Evolutionary conservation across 2,329 filamentous ascomycete genomes (phyloP).

Genomic region (Alternaria atra): DNA sequence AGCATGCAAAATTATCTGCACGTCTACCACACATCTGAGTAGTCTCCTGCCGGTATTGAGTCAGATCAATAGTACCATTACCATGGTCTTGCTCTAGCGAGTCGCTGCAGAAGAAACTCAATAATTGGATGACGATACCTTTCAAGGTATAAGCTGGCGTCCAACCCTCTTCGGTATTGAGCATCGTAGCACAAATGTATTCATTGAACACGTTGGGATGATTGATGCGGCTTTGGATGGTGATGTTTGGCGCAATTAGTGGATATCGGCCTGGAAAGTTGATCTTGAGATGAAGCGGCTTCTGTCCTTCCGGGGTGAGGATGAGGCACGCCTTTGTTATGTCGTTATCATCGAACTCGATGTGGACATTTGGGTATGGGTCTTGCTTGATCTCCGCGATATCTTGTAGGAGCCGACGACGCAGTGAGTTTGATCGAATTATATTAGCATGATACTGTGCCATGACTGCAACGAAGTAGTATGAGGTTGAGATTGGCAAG

Average conservation of each 20-base stretch:
- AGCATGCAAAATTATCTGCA: not conserved
- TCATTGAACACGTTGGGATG: slow-evolving; percentile 58
- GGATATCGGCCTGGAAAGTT: slow-evolving; percentile 52
- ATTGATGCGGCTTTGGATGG: slow-evolving; percentile 53
- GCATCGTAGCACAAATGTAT: slow-evolving; percentile 60
- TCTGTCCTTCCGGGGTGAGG: slow-evolving; percentile 53
- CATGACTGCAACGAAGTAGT: not conserved
- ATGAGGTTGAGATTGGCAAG: not conserved
- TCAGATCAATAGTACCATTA: slow-evolving; percentile 36
- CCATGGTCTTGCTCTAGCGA: slow-evolving; percentile 54
- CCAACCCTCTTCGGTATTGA: slow-evolving; percentile 55
- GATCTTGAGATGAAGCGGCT: slow-evolving; percentile 57
- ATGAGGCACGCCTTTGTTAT: slow-evolving; percentile 55
- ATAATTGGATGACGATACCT: slow-evolving; percentile 60
- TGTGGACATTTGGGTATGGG: slow-evolving; percentile 59
- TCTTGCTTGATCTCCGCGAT: slow-evolving; percentile 57
- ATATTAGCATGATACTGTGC: not conserved
- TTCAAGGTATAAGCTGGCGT: slow-evolving; percentile 63
- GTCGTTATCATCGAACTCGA: slow-evolving; percentile 52
- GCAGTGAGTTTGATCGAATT: slow-evolving; percentile 12
- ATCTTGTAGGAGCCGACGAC: slow-evolving; percentile 52
- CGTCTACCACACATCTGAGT: not conserved
- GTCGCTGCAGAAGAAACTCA: slow-evolving; percentile 63
- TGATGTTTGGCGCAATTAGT: slow-evolving; percentile 51
- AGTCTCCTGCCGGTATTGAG: slow-evolving; percentile 7